phyloP scores from a whole-genome alignment of 1,139 yeast genomes.

The Spathaspora jeffriesii region DNA sequence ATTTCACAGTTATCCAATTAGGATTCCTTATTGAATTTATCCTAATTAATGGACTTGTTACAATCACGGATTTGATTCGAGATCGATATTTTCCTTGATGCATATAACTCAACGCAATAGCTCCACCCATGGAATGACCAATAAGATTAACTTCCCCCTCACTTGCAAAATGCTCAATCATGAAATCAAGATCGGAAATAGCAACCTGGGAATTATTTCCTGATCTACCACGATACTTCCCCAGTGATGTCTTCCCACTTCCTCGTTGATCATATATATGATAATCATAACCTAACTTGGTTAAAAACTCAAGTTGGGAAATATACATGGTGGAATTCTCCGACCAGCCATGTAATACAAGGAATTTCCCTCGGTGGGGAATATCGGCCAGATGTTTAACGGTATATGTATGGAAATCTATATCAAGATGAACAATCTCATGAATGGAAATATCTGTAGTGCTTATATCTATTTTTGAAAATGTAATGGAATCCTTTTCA shows the following conservation, averaged over 20 bases:
- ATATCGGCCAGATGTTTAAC: constrained; percentile 9
- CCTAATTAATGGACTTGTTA: constrained; percentile 20
- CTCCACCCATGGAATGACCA: constrained; percentile 26
- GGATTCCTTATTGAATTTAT: constrained; percentile 15
- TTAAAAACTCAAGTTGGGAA: constrained; percentile 18
- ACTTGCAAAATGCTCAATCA: constrained; percentile 15
- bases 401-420: constrained; percentile 16
- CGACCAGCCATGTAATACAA: constrained; percentile 25
- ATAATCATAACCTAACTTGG: constrained; percentile 19
- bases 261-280: constrained; percentile 24
- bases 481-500: not conserved
- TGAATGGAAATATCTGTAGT: not conserved
- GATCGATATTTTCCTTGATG: constrained; percentile 17
- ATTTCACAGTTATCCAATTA: constrained; percentile 7
- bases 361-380: constrained; percentile 14
- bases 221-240: constrained; percentile 9
- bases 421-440: constrained; percentile 11
- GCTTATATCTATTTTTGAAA: not conserved
- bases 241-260: constrained; percentile 20
- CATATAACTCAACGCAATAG: constrained; percentile 19
- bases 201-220: constrained; percentile 6
- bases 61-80: constrained; percentile 13
- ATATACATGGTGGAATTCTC: constrained; percentile 21
- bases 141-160: constrained; percentile 11
- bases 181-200: constrained; percentile 18